These are phyloP conservation scores for Aspergillus ochraceus DNA, from an alignment of 2,329 filamentous ascomycete genomes.

Conservation along the genomic window DNA sequence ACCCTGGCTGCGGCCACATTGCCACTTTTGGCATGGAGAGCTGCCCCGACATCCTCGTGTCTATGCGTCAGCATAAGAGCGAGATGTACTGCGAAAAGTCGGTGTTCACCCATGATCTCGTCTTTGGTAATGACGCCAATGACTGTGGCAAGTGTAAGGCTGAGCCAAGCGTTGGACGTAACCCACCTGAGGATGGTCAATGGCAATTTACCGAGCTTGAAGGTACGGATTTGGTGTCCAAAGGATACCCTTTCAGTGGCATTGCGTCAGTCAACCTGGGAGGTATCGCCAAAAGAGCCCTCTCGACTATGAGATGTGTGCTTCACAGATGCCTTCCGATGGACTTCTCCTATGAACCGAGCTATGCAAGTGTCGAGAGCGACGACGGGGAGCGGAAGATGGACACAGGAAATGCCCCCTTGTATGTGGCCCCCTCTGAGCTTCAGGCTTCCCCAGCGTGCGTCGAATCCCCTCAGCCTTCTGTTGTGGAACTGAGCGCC, in stretches of 20 bases:
- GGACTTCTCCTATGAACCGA: background rate
- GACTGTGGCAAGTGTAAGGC: conserved; percentile 14
- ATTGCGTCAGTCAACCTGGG: background rate
- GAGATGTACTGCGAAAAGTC: background rate
- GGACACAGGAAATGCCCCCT: too few relatives aligned
- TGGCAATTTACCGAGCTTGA: background rate
- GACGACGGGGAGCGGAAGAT: too few relatives aligned
- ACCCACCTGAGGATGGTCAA: too few relatives aligned
- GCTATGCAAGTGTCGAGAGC: background rate
- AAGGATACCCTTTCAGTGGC: background rate
- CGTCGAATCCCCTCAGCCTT: too few relatives aligned
- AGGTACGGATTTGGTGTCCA: background rate
- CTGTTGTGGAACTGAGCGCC: too few relatives aligned
- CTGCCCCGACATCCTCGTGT: conserved; percentile 23
- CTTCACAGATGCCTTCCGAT: background rate
- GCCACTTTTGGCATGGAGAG: conserved; percentile 24
- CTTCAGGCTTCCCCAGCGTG: too few relatives aligned
- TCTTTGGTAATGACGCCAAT: background rate
- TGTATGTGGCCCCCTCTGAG: too few relatives aligned
- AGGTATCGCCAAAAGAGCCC: background rate
- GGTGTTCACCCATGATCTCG: conserved; percentile 11
- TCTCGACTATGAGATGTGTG: background rate
- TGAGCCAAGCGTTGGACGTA: background rate
- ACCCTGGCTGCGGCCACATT: conserved; percentile 29
- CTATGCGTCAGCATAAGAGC: conserved; percentile 10